Conservation (phyloP, 192 early-diverging fungal species). For the Piromyces sp. region DNA sequence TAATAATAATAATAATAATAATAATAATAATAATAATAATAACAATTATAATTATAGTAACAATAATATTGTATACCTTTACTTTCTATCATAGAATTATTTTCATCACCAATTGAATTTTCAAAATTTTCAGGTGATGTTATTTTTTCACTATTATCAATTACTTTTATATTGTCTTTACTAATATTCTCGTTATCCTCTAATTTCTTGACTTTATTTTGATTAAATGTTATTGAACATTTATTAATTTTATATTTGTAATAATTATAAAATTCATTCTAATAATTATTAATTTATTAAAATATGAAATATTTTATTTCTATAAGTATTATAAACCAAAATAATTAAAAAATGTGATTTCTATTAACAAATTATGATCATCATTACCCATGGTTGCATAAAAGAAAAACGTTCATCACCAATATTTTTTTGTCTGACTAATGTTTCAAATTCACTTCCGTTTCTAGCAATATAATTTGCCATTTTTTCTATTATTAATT, state of each 20-base stretch:
- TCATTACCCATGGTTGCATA: background rate
- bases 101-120: too few species aligned
- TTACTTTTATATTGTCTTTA: background rate
- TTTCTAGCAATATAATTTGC: background rate
- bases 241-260: background rate
- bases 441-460: background rate
- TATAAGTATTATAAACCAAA: too few species aligned
- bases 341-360: too few species aligned
- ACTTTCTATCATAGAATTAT: background rate
- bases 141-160: background rate
- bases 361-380: too few species aligned
- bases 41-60: too few species aligned
- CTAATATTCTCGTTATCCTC: background rate
- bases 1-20: too few species aligned
- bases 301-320: too few species aligned
- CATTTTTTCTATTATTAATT: background rate
- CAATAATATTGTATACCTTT: too few species aligned
- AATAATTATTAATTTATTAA: too few species aligned
- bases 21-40: too few species aligned
- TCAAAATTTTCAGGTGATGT: too few species aligned
- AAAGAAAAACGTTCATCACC: background rate
- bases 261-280: background rate
- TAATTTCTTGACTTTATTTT: too few species aligned
- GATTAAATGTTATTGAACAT: background rate
- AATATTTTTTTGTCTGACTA: background rate